These are phyloP conservation scores for Xylariaceae sp. DNA, from an alignment of 2,329 filamentous ascomycete genomes.

Conservation along the genomic window DNA sequence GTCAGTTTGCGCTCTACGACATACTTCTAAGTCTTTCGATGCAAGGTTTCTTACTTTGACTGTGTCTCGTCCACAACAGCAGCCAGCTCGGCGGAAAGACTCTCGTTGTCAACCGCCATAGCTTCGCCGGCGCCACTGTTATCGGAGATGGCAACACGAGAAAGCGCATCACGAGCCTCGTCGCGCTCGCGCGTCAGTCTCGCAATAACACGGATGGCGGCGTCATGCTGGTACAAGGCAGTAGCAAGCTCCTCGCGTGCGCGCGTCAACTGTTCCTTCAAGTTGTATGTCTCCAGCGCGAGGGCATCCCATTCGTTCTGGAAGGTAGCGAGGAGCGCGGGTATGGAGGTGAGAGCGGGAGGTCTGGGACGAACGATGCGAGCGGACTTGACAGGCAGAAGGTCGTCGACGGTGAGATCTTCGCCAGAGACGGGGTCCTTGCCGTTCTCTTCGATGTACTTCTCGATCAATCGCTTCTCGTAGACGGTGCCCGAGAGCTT, in stretches of 20 bases:
- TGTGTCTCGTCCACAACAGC: slow-evolving; percentile 76
- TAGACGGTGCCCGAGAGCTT: slow-evolving; percentile 94
- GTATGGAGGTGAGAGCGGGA: slow-evolving; percentile 91
- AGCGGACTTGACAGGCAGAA: slow-evolving; percentile 79
- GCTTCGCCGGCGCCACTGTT: slow-evolving; percentile 63
- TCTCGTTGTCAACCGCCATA: slow-evolving; percentile 86
- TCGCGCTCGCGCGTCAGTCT: slow-evolving; percentile 86
- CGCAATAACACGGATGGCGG: slow-evolving; percentile 91
- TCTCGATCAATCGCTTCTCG: slow-evolving; percentile 90
- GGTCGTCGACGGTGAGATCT: slow-evolving; percentile 74
- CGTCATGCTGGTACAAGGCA: slow-evolving; percentile 94
- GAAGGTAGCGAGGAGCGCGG: slow-evolving; percentile 86
- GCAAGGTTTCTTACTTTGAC: slow-evolving; percentile 55
- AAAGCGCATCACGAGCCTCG: slow-evolving; percentile 83
- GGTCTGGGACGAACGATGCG: slow-evolving; percentile 83
- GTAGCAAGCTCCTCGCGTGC: slow-evolving; percentile 91
- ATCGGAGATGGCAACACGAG: slow-evolving; percentile 71
- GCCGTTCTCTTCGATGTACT: slow-evolving; percentile 88
- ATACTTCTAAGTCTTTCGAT: not conserved
- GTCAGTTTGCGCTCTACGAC: slow-evolving; percentile 1
- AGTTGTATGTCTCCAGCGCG: slow-evolving; percentile 83
- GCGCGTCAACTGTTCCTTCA: slow-evolving; percentile 83
- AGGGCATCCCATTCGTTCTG: slow-evolving; percentile 98
- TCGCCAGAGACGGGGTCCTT: slow-evolving; percentile 89
- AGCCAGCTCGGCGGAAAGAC: slow-evolving; percentile 65